A percentile compares a stretch with the other conserved stretches of the same genome.
Evolutionary conservation across 495 filamentous ascomycete species (phyloP).

Genomic region (Lindgomyces ingoldianus): DNA sequence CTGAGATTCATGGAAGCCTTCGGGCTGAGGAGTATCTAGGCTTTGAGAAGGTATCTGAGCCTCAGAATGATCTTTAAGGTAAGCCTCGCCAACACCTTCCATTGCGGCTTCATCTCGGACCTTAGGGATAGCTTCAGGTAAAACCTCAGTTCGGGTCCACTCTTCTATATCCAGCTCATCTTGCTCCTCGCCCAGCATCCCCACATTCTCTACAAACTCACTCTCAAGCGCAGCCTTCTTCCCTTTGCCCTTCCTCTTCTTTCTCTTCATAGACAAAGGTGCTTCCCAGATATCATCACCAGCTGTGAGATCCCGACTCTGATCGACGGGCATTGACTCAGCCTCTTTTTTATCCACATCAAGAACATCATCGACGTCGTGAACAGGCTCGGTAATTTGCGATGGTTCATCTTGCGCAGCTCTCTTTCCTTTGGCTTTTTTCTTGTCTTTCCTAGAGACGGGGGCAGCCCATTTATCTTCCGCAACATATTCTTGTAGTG

Average conservation of each 20-base stretch:
- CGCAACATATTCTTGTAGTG: not conserved
- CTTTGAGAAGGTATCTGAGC: no score
- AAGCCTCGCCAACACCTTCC: no score
- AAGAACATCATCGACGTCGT: not conserved
- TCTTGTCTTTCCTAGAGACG: constrained; percentile 41
- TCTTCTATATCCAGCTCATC: not conserved
- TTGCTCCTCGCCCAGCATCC: no score
- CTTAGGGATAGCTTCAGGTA: no score
- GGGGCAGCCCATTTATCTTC: constrained; percentile 30
- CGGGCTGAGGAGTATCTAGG: no score
- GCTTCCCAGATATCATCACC: constrained; percentile 11
- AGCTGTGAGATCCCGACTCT: not conserved
- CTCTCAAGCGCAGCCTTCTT: not conserved
- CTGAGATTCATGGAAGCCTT: no score
- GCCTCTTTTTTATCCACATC: not conserved
- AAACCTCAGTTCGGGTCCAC: no score
- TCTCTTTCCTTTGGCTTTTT: constrained; percentile 35
- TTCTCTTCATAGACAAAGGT: constrained; percentile 34
- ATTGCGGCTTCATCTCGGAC: no score
- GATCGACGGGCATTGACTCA: not conserved
- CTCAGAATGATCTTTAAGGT: no score
- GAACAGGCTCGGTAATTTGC: not conserved
- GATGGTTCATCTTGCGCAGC: constrained; percentile 1
- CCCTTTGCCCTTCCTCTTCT: constrained; percentile 32
- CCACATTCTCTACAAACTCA: not conserved